These are phyloP conservation scores for Exidia glandulosa DNA, from an alignment of 768 basidiomycete species.

Conservation along the genomic window DNA sequence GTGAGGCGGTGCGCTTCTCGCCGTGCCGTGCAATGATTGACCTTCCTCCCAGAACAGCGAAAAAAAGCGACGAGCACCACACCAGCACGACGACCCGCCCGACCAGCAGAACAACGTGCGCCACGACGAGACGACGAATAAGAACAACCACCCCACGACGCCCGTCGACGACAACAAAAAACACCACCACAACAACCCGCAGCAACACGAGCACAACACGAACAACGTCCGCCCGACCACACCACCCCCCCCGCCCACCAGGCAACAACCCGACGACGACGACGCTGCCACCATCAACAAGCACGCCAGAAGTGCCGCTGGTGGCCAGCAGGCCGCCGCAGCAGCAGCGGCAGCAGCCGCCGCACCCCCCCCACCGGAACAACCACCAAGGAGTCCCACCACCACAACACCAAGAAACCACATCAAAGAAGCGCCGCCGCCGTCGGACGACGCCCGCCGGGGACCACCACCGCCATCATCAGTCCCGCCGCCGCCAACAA, in stretches of 20 bases:
- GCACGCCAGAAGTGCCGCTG: slow-evolving; percentile 65
- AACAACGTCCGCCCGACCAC: slow-evolving; percentile 37
- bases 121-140: slow-evolving; percentile 78
- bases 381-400: neutral
- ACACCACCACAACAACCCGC: slow-evolving; percentile 38
- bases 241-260: slow-evolving; percentile 23
- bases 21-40: neutral
- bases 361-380: neutral
- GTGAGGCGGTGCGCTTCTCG: slow-evolving; percentile 29
- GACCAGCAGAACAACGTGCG: slow-evolving; percentile 87
- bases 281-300: slow-evolving; percentile 40
- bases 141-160: slow-evolving; percentile 78
- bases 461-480: neutral
- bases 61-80: slow-evolving; percentile 56
- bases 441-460: neutral
- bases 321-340: slow-evolving; percentile 15
- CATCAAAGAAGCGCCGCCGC: no score
- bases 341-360: neutral
- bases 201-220: slow-evolving; percentile 46
- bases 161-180: slow-evolving; percentile 68
- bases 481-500: neutral
- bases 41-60: slow-evolving; percentile 67
- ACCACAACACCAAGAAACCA: neutral
- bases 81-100: slow-evolving; percentile 83
- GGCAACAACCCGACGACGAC: slow-evolving; percentile 33